These are phyloP conservation scores for Candida smagusa DNA, from an alignment of 1,139 yeast genomes.

Conservation along the genomic window DNA sequence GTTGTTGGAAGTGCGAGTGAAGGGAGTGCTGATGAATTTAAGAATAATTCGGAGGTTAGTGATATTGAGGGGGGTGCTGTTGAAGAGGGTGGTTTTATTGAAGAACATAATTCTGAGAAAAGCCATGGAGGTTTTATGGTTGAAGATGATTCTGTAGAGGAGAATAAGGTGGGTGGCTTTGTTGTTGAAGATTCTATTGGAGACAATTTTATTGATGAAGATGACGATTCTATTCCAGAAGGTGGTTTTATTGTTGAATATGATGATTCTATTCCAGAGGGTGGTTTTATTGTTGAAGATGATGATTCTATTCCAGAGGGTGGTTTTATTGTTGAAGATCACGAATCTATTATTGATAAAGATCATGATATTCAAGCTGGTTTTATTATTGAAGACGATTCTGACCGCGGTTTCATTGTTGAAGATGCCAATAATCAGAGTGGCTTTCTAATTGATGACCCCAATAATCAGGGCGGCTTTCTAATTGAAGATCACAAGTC, in stretches of 20 bases:
- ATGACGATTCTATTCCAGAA: slow-evolving; percentile 5
- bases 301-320: slow-evolving; percentile 5
- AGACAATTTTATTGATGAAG: slow-evolving; percentile 12
- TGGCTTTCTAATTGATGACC: slow-evolving; percentile 8
- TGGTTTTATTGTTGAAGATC: not conserved
- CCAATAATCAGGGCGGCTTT: slow-evolving; percentile 1
- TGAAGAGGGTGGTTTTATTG: slow-evolving; percentile 7
- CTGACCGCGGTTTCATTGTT: too few species aligned
- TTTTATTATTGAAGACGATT: slow-evolving; percentile 1
- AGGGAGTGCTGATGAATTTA: slow-evolving; percentile 4
- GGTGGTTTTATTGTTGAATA: not conserved
- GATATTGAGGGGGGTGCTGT: too few species aligned
- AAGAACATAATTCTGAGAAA: slow-evolving; percentile 8
- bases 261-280: slow-evolving; percentile 4
- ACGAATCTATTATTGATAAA: slow-evolving; percentile 1
- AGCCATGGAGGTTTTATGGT: slow-evolving; percentile 6
- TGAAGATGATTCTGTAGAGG: not conserved
- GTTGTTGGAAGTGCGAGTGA: slow-evolving; percentile 24
- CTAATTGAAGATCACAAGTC: slow-evolving; percentile 1
- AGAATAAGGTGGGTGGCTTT: not conserved
- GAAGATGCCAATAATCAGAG: slow-evolving; percentile 12
- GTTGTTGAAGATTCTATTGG: slow-evolving; percentile 4
- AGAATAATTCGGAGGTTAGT: too few species aligned
- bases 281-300: slow-evolving; percentile 10
- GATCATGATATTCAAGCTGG: slow-evolving; percentile 8